Conservation (phyloP, 148 eudicot genomes). For the Vaccinium vitisidaea region DNA sequence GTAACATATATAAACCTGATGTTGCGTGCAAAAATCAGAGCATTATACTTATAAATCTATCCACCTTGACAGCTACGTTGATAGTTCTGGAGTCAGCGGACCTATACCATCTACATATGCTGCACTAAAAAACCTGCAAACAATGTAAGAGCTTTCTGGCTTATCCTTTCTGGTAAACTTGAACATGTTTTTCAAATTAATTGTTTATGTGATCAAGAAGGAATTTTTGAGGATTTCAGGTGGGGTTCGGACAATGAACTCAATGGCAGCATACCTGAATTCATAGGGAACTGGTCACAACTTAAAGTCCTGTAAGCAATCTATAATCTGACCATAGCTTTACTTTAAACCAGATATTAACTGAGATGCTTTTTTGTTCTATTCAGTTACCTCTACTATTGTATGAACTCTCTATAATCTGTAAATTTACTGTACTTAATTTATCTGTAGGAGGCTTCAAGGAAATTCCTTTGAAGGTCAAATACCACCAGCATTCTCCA, state of each 20-base stretch:
- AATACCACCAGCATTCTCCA: slow-evolving; percentile 53
- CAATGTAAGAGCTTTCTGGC: slow-evolving; percentile 46
- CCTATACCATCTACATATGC: slow-evolving; percentile 15
- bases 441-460: slow-evolving; percentile 49
- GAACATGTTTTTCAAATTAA: background rate
- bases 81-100: slow-evolving; percentile 80
- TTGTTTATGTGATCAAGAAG: background rate
- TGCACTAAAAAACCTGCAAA: slow-evolving; percentile 46
- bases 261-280: slow-evolving; percentile 64
- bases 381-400: background rate
- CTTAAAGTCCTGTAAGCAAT: slow-evolving; percentile 32
- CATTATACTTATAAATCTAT: background rate
- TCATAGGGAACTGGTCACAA: slow-evolving; percentile 36
- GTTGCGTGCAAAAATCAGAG: background rate
- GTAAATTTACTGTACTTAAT: background rate
- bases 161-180: background rate
- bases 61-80: slow-evolving; percentile 49
- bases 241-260: slow-evolving; percentile 73
- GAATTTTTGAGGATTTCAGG: slow-evolving; percentile 37
- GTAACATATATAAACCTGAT: background rate
- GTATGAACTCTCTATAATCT: background rate
- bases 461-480: slow-evolving; percentile 63
- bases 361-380: background rate
- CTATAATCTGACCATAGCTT: background rate
- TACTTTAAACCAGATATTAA: background rate